Percentiles rank a stretch among this genome's conserved stretches.
These are phyloP conservation scores for Raffaelea deltoideospora DNA, from an alignment of 2,329 filamentous ascomycete genomes.

Conservation along the genomic window DNA sequence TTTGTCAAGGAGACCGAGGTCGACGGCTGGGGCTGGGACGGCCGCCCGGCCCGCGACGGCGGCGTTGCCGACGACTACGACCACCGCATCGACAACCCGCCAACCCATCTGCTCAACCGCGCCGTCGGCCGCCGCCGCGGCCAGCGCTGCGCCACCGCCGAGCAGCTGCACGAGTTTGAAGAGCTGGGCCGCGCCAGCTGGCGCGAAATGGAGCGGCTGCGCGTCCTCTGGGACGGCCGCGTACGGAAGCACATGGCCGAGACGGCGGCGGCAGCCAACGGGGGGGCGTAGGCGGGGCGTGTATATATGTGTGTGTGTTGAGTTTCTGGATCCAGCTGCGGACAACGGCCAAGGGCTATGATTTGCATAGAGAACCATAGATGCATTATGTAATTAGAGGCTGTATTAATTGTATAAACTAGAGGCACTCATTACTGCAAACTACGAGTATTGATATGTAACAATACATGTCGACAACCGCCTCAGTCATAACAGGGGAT, in stretches of 20 bases:
- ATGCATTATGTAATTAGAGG: too few relatives aligned
- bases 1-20: slow-evolving; percentile 66
- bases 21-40: slow-evolving; percentile 68
- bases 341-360: too few relatives aligned
- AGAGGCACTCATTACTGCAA: not conserved
- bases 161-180: slow-evolving; percentile 47
- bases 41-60: slow-evolving; percentile 23
- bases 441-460: not conserved
- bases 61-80: slow-evolving; percentile 32
- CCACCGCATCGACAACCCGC: slow-evolving; percentile 27
- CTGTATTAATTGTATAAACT: too few relatives aligned
- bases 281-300: too few relatives aligned
- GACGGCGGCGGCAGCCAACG: not conserved
- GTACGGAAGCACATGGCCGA: too few relatives aligned
- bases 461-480: too few relatives aligned
- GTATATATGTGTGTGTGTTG: too few relatives aligned
- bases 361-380: too few relatives aligned
- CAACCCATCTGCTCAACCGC: too few relatives aligned
- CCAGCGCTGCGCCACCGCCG: slow-evolving; percentile 42
- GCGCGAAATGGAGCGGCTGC: slow-evolving; percentile 57
- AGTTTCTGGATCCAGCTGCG: too few relatives aligned
- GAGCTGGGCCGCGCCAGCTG: slow-evolving; percentile 45
- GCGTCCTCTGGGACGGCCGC: slow-evolving; percentile 45
- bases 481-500: too few relatives aligned
- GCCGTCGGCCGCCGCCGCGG: slow-evolving; percentile 43